Evolutionary conservation across 2,329 filamentous ascomycete species (phyloP).

Genomic region (Aspergillus tamarii): DNA sequence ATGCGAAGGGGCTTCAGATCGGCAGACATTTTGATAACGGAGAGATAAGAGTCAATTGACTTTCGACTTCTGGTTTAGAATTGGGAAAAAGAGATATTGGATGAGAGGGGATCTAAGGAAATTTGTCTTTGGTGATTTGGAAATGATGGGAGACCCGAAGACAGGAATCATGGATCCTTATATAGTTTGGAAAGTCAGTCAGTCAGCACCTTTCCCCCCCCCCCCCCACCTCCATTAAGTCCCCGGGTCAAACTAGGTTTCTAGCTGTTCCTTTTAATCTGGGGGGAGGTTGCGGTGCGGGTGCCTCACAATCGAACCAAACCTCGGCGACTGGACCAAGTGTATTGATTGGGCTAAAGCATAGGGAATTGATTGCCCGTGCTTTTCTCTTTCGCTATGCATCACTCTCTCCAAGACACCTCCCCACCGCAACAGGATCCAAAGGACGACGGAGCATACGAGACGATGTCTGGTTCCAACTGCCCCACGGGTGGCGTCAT

Average conservation of each 20-base stretch:
- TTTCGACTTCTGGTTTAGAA: background rate
- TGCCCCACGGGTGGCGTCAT: slow-evolving; percentile 18
- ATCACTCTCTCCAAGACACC: background rate
- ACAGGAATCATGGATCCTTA: slow-evolving; percentile 4
- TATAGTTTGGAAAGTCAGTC: slow-evolving; percentile 3
- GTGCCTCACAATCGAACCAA: slow-evolving; percentile 3
- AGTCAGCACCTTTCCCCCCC: no score
- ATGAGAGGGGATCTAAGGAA: background rate
- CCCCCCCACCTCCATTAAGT: slow-evolving; percentile 3
- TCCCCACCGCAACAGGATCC: background rate
- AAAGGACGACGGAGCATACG: background rate
- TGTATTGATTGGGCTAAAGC: background rate
- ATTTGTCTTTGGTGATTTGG: background rate
- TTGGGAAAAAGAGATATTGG: background rate
- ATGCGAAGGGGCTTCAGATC: slow-evolving; percentile 55
- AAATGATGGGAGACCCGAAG: background rate
- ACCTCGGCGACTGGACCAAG: background rate
- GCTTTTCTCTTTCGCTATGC: slow-evolving; percentile 1
- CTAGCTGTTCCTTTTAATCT: background rate
- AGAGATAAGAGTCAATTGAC: background rate
- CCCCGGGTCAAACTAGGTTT: background rate
- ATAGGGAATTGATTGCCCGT: background rate
- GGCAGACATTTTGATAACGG: slow-evolving; percentile 32
- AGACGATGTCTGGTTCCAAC: slow-evolving; percentile 13
- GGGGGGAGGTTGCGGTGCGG: background rate